Evolutionary conservation across 192 early-diverging fungal species (phyloP).

Genomic region (Coemansia sp.): DNA sequence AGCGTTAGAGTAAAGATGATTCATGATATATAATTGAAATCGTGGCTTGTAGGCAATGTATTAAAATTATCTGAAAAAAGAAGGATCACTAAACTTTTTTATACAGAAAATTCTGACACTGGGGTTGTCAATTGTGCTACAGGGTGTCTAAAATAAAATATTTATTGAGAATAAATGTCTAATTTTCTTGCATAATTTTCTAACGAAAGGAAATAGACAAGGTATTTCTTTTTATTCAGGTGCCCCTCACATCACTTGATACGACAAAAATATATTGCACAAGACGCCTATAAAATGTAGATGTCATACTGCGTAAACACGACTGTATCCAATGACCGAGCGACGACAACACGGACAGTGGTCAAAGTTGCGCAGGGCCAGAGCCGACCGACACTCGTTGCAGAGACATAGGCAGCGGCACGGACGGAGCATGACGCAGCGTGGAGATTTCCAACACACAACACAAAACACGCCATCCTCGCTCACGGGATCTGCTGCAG

Average conservation of each 20-base stretch:
- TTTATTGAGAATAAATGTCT: too few relatives aligned
- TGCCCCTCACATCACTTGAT: neutral
- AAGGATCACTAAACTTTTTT: too few relatives aligned
- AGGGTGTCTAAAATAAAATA: too few relatives aligned
- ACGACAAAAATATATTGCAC: neutral
- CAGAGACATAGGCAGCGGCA: constrained; percentile 52
- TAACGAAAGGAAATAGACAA: too few relatives aligned
- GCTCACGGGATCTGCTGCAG: neutral
- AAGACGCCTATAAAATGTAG: neutral
- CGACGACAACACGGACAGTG: constrained; percentile 53
- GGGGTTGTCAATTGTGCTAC: too few relatives aligned
- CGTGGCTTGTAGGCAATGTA: too few relatives aligned
- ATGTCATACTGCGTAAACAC: constrained; percentile 43
- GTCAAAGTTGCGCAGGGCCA: constrained; percentile 46
- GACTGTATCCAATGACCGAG: constrained; percentile 41
- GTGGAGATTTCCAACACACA: constrained; percentile 42
- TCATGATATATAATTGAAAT: too few relatives aligned
- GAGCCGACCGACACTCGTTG: constrained; percentile 44
- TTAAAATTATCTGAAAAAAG: too few relatives aligned
- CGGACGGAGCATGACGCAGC: constrained; percentile 49
- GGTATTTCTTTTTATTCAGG: neutral
- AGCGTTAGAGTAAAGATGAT: too few relatives aligned
- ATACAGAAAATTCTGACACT: too few relatives aligned
- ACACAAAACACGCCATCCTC: constrained; percentile 27
- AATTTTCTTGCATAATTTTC: too few relatives aligned